Evolutionary conservation across 495 filamentous ascomycete genomes (phyloP).

Genomic region (Parachaetomium inaequale): DNA sequence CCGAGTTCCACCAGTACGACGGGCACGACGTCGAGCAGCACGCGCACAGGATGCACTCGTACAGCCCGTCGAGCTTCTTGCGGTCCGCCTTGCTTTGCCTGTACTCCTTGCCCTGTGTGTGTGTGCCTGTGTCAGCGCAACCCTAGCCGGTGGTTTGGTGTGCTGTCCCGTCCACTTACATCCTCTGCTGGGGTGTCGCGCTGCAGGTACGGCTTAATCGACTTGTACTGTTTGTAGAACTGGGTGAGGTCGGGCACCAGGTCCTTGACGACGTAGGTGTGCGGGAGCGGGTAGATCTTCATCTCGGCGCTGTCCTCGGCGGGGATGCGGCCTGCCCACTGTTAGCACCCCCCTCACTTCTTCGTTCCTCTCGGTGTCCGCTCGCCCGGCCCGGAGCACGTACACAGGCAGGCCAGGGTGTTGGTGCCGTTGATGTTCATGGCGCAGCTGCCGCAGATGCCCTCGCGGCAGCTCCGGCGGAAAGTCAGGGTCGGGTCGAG

Average conservation of each 20-base stretch:
- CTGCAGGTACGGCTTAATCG: conserved; percentile 97
- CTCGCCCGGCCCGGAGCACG: conserved; percentile 37
- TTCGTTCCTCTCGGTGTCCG: background rate
- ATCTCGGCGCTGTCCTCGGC: conserved; percentile 72
- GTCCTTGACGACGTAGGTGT: conserved; percentile 99
- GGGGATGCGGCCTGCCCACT: conserved; percentile 78
- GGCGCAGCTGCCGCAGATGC: conserved; percentile 95
- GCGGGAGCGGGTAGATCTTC: conserved; percentile 96
- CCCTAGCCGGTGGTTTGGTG: too few species aligned
- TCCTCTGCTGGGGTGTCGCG: conserved; percentile 71
- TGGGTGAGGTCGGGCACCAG: conserved; percentile 94
- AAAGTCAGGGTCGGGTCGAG: conserved; percentile 95
- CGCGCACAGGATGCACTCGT: conserved; percentile 99
- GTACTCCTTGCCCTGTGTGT: conserved; percentile 80
- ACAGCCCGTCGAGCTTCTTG: conserved; percentile 94
- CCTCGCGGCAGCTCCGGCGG: conserved; percentile 90
- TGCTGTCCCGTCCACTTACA: conserved; percentile 46
- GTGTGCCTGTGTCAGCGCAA: conserved; percentile 17
- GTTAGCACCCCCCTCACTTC: too few species aligned
- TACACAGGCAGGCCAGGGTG: conserved; percentile 96
- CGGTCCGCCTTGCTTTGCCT: conserved; percentile 85
- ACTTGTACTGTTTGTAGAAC: conserved; percentile 99
- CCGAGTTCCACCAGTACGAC: conserved; percentile 98
- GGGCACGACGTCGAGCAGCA: conserved; percentile 99
- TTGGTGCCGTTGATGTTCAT: conserved; percentile 99